Percentiles rank a stretch among this genome's conserved stretches.
phyloP scores from a whole-genome alignment of 768 basidiomycete species.

The Hysterangium stoloniferum region DNA sequence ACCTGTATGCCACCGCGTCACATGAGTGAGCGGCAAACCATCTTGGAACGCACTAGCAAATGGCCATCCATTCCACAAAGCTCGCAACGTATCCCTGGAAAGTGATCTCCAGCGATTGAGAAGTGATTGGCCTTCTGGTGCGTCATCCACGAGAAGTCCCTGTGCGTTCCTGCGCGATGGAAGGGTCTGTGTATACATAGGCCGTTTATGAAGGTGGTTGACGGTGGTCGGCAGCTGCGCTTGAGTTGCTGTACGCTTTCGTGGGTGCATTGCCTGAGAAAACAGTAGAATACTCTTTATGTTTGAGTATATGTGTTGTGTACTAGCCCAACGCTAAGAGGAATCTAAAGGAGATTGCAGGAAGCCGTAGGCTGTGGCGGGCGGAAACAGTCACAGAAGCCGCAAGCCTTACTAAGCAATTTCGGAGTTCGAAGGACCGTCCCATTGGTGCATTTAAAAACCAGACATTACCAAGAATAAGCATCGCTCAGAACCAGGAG shows the following conservation, averaged over 20 bases:
- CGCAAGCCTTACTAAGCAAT: too few species aligned
- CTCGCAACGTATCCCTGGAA: slow-evolving; percentile 7
- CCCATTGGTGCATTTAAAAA: neutral
- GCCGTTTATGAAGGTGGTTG: slow-evolving; percentile 7
- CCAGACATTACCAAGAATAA: neutral
- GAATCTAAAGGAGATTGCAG: neutral
- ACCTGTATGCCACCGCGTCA: neutral
- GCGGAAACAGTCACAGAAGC: too few species aligned
- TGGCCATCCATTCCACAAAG: neutral
- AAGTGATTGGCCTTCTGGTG: slow-evolving; percentile 6
- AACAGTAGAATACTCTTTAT: neutral
- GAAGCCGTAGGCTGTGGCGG: neutral
- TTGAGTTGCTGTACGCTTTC: slow-evolving; percentile 9
- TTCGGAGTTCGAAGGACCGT: neutral
- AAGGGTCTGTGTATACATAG: slow-evolving; percentile 10
- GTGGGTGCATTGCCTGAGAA: neutral
- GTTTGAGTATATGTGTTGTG: too few species aligned
- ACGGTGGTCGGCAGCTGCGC: slow-evolving; percentile 4
- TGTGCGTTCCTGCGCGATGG: slow-evolving; percentile 2
- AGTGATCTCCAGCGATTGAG: slow-evolving; percentile 6
- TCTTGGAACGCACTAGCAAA: slow-evolving; percentile 2
- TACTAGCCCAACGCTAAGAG: neutral
- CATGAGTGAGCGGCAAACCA: neutral
- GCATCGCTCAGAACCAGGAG: too few species aligned
- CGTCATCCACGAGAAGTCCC: slow-evolving; percentile 1